Percentiles rank a stretch among this genome's conserved stretches.
Conservation (phyloP, 1,284 basidiomycete genomes). For the Heterobasidion irregulare region DNA sequence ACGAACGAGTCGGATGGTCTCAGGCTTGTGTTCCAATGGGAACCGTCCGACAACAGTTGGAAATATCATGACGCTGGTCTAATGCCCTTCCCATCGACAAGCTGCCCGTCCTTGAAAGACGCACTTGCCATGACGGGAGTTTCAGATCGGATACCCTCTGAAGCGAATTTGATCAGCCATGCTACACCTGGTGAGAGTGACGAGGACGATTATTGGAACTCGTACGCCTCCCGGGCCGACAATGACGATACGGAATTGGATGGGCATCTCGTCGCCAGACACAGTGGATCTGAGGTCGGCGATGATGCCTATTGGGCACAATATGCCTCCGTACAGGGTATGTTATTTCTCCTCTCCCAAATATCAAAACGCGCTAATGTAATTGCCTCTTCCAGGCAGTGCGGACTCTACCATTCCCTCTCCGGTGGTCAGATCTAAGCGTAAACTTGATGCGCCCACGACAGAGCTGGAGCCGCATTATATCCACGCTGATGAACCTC, state of each 20-base stretch:
- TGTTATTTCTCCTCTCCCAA: conserved; percentile 9
- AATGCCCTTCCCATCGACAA: conserved; percentile 65
- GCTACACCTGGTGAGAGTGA: conserved; percentile 22
- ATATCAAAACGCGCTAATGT: neutral
- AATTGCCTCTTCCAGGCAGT: conserved; percentile 19
- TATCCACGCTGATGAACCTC: conserved; percentile 15
- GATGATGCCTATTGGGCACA: conserved; percentile 75
- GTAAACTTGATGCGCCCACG: conserved; percentile 16
- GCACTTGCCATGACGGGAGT: conserved; percentile 16
- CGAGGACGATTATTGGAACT: conserved; percentile 59
- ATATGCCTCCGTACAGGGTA: conserved; percentile 62
- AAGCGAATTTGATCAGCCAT: neutral
- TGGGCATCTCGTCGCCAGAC: conserved; percentile 10
- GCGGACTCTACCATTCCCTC: conserved; percentile 32
- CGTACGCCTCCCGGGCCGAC: conserved; percentile 36
- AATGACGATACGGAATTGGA: conserved; percentile 17
- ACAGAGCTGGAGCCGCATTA: conserved; percentile 1
- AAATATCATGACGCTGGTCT: conserved; percentile 58
- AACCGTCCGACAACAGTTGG: conserved; percentile 43
- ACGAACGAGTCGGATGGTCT: conserved; percentile 32
- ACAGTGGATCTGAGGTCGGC: conserved; percentile 24
- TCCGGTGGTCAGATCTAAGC: conserved; percentile 22
- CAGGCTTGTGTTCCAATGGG: conserved; percentile 64
- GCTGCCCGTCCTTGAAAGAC: conserved; percentile 33
- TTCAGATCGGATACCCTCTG: neutral